Base-by-base conservation (phyloP, 2,329 filamentous ascomycete genomes). In the Claviceps africana region DNA sequence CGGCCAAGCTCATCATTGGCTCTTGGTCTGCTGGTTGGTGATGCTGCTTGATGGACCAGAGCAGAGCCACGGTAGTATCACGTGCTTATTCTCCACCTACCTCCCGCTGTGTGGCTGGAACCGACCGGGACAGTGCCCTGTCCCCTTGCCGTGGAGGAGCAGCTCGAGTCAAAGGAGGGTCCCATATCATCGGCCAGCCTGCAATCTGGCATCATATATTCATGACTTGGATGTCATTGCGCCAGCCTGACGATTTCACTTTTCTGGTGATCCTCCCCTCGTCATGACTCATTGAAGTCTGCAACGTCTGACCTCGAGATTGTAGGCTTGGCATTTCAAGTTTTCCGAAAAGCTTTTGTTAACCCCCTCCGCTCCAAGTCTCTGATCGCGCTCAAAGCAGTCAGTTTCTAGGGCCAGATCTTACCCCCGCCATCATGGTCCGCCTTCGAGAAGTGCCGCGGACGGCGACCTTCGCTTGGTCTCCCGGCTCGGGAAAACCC, bases 381-480 rank as follows among this genome's bases (percentile, higher is more conserved):
- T 35, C 46, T 21, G 48, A 44, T 55, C 51, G 56, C 51, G 56
- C 58, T 52, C 35, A 9, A 46, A 48, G 60, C 56, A 47, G 44
- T 59, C 39, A 44, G 39, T 59, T 57, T 56, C 57, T 60, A 55
- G 53, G 54, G 53, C 40, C 49, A 22, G 3, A 33, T n/a, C 42
- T 39, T 31, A 43, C 33, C 45, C 63, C 62, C 62, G 60, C 61
- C 65, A 72, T 60, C 69, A 98, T 98, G 93, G 91, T 96, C 71
- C 87, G 89, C 73, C 78, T 97, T 70, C 83, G 91, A 77, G 90
- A 97, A 76, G 94, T 98, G 65, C 87, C 89, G 68, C 83, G 93
- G 72, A 98, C 93, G 64, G 93, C 91, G 69, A 86, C 91, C 63
- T 98, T 98, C 70, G 88, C 93, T 65, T 98, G 93, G 91, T 95